These are phyloP conservation scores for Triticum urartu DNA, from an alignment of 176 grass and related monocot species.

Conservation along the genomic window DNA sequence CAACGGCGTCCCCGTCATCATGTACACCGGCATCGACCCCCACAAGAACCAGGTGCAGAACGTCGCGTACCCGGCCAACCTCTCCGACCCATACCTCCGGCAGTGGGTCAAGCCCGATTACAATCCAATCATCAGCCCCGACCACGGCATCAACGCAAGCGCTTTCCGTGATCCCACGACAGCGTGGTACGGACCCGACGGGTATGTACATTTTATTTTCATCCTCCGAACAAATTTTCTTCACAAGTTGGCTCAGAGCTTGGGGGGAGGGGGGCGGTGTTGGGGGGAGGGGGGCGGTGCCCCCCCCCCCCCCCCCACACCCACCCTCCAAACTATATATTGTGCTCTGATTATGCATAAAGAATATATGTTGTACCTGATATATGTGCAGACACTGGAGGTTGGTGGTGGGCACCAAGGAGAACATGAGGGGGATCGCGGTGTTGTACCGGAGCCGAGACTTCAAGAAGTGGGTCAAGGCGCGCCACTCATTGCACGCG, in stretches of 20 bases:
- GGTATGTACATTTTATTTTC: not conserved
- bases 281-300: too few species aligned
- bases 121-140: not conserved
- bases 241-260: too few species aligned
- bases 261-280: too few species aligned
- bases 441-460: not conserved
- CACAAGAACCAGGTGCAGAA: not conserved
- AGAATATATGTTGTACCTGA: too few species aligned
- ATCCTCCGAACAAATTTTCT: too few species aligned
- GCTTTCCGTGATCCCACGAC: fast-evolving
- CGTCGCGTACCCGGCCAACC: not conserved
- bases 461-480: not conserved
- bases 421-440: not conserved
- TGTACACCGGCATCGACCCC: not conserved
- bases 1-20: not conserved
- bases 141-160: not conserved
- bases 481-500: not conserved
- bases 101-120: not conserved
- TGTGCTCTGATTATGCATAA: too few species aligned
- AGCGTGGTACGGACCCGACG: not conserved
- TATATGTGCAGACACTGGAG: too few species aligned
- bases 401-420: too few species aligned
- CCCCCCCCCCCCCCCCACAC: too few species aligned
- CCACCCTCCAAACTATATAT: too few species aligned
- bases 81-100: not conserved